Percentiles rank a stretch among this genome's conserved stretches.
Conservation (phyloP, 208 protist species). For the Leishmania guyanensis region DNA sequence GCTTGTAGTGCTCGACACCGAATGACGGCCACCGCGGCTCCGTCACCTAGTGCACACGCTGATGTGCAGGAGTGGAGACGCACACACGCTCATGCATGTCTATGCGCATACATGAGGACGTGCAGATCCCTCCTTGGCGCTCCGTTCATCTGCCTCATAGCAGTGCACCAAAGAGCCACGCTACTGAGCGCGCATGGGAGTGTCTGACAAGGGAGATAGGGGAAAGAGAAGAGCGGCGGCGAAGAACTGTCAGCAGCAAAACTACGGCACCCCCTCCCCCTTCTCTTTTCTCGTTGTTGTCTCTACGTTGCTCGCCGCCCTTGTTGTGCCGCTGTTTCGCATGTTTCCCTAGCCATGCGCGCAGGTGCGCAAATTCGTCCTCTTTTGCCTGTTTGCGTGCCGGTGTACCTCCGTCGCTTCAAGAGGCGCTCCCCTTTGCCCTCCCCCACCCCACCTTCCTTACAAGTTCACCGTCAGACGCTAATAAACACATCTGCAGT, state of each 20-base stretch:
- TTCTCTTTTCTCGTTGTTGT: not conserved
- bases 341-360: not conserved
- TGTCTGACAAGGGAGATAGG: not conserved
- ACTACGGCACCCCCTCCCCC: not conserved
- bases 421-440: not conserved
- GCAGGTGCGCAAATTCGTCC: not conserved
- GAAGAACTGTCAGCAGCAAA: not conserved
- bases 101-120: not conserved
- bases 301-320: not conserved
- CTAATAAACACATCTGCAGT: constrained; percentile 73
- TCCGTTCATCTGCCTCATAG: not conserved
- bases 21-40: not conserved
- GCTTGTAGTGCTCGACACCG: not conserved
- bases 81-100: not conserved
- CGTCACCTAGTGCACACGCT: not conserved
- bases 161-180: not conserved
- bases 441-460: not conserved
- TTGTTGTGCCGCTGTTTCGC: not conserved
- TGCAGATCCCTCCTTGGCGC: not conserved
- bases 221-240: not conserved
- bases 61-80: not conserved
- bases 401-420: not conserved
- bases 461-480: not conserved
- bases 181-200: not conserved
- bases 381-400: not conserved